A percentile compares a stretch with the other conserved stretches of the same genome.
Conservation (phyloP, 495 filamentous ascomycete genomes). For the Neurospora cerealis region DNA sequence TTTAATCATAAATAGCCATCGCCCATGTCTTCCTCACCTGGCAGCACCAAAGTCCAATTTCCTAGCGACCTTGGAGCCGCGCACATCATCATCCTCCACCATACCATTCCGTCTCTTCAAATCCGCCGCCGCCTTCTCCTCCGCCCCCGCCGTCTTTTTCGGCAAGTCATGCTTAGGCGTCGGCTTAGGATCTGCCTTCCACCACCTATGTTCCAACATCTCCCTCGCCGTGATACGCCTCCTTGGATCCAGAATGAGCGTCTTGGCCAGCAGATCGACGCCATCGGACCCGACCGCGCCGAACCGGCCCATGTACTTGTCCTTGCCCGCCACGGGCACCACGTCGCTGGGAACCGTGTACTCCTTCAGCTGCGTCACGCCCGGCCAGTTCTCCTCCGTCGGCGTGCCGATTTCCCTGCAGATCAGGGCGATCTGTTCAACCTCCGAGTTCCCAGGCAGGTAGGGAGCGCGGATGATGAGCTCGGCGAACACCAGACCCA, state of each 20-base stretch:
- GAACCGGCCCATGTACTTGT: conserved; percentile 63
- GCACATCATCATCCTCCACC: conserved; percentile 45
- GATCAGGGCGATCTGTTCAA: conserved; percentile 73
- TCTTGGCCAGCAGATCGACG: conserved; percentile 77
- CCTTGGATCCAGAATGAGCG: conserved; percentile 75
- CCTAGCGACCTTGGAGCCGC: conserved; percentile 64
- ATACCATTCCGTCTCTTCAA: conserved; percentile 72
- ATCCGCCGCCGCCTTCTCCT: conserved; percentile 74
- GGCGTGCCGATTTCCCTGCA: conserved; percentile 81
- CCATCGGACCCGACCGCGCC: conserved; percentile 68
- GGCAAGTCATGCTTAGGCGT: conserved; percentile 79
- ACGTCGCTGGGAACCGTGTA: conserved; percentile 55
- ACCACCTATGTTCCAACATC: conserved; percentile 78
- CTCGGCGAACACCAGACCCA: conserved; percentile 87
- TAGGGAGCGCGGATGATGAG: conserved; percentile 73
- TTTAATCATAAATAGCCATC: neutral
- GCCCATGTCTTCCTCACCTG: conserved; percentile 26
- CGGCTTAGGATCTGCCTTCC: conserved; percentile 71
- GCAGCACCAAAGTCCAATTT: conserved; percentile 72
- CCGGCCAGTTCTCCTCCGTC: conserved; percentile 91
- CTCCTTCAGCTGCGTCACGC: conserved; percentile 69
- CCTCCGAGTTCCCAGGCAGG: conserved; percentile 57
- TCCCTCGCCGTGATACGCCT: conserved; percentile 66
- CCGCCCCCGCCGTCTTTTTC: conserved; percentile 45
- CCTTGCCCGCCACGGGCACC: conserved; percentile 52